Base-by-base conservation (phyloP, 2,329 filamentous ascomycete species). In the Corynespora cassiicola region DNA sequence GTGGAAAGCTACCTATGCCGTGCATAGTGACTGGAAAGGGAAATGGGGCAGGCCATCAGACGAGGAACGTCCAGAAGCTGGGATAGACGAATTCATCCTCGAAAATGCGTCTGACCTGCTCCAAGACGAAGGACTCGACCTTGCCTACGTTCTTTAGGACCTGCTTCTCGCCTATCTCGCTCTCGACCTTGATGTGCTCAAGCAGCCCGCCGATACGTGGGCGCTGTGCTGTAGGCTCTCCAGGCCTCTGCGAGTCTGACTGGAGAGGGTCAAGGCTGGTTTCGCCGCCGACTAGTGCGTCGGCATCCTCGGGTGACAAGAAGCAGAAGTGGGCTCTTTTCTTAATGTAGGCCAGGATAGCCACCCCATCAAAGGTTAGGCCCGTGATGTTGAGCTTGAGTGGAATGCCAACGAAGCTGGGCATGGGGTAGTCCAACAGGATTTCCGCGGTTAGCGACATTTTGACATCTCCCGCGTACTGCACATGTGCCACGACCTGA, bases 81-180 rank as follows among this genome's bases (percentile, higher is more conserved):
- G 94, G 94, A 72, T 95, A 97, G 47, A 97, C 91, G 72, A 97
- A 94, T 68, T 99, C 94, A 65, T 97, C 94, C 71, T 99, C 94
- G 61, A 99, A 97, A 56, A 99, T 97, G 61, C 90, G 82, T 64
- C 92, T 84, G 47, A 99, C 94, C 71, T 97, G 92, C 67, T 97
- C 92, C 43, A 99, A 77, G 39, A 99, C 90, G 67, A 99, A 99
- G 58, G 90, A 87, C 74, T 99, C 94, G 41, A 99, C 94, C 76
- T 99, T 99, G 42, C 94, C 92, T 32, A 99, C 92, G 66, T 99
- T 99, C 77, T 96, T 97, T 44, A 99, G 74, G 30, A 92, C 94
- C 73, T 96, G 92, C 72, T 94, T 96, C 66, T 94, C 86, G 6
- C 94, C 94, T 66, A 99, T 99, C 72, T 99, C 94, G 66, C 92